Evolutionary conservation across 345 rosid species (phyloP).

Genomic region (Murraya paniculata): DNA sequence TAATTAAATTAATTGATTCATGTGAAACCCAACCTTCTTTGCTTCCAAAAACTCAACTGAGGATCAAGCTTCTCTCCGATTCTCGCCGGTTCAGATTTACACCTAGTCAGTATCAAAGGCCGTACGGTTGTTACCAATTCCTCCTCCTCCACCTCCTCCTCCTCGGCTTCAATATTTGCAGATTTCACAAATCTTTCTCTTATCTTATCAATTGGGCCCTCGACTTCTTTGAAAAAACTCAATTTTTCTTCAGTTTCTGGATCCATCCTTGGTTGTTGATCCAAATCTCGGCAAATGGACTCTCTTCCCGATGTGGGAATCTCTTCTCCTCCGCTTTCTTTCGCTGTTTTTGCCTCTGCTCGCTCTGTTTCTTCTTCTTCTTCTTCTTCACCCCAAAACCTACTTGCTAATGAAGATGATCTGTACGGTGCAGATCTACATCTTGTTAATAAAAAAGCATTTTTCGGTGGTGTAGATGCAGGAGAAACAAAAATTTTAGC

Average conservation of each 20-base stretch:
- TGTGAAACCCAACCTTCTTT: slow-evolving; percentile 61
- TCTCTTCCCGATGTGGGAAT: slow-evolving; percentile 30
- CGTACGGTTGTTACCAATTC: background rate
- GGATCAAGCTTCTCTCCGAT: slow-evolving; percentile 52
- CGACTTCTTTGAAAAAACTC: slow-evolving; percentile 24
- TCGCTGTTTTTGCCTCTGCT: slow-evolving; percentile 21
- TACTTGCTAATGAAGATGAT: slow-evolving; percentile 72
- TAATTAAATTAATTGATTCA: slow-evolving; percentile 28
- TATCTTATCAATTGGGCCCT: slow-evolving; percentile 18
- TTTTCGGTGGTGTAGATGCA: slow-evolving; percentile 58
- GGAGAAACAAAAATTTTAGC: slow-evolving; percentile 33
- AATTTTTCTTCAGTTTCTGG: slow-evolving; percentile 26
- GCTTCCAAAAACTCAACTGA: slow-evolving; percentile 43
- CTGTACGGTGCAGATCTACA: slow-evolving; percentile 88
- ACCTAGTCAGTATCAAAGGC: slow-evolving; percentile 56
- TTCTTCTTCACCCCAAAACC: slow-evolving; percentile 75
- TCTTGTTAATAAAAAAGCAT: slow-evolving; percentile 65
- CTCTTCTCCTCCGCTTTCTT: slow-evolving; percentile 23
- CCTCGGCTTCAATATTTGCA: slow-evolving; percentile 22
- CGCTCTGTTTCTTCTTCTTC: slow-evolving; percentile 29
- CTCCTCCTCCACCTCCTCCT: slow-evolving; percentile 16
- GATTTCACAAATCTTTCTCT: slow-evolving; percentile 21
- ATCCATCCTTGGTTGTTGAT: slow-evolving; percentile 24
- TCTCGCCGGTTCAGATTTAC: slow-evolving; percentile 91
- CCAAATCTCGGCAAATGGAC: slow-evolving; percentile 23